Percentiles rank a stretch among this genome's conserved stretches.
These are phyloP conservation scores for Corymbia maculata DNA, from an alignment of 345 rosid genomes.

Conservation along the genomic window DNA sequence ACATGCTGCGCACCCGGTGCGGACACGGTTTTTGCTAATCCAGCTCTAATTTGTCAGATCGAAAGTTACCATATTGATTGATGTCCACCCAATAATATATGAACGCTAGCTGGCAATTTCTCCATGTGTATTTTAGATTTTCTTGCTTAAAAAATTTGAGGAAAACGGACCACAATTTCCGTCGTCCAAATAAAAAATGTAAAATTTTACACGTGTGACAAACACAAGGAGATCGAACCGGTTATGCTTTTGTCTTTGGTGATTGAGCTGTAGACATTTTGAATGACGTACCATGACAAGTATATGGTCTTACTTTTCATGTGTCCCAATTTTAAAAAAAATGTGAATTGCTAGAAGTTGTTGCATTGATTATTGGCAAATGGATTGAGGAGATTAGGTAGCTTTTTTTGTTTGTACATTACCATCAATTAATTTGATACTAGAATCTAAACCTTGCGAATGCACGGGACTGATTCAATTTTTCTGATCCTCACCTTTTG, in stretches of 20 bases:
- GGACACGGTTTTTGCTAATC: neutral
- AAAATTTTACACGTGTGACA: neutral
- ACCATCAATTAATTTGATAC: rapidly evolving
- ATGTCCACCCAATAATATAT: neutral
- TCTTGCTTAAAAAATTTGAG: neutral
- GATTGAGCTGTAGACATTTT: neutral
- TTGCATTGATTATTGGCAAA: neutral
- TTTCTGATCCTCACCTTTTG: neutral
- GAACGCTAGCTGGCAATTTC: neutral
- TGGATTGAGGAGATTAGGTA: neutral
- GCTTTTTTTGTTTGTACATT: neutral
- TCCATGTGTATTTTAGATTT: neutral
- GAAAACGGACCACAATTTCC: neutral
- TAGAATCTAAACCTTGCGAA: neutral
- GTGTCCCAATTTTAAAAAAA: neutral
- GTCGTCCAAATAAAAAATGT: neutral
- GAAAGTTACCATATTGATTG: neutral
- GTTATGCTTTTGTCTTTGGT: neutral
- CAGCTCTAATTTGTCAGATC: neutral
- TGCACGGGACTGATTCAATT: neutral
- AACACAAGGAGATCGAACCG: neutral
- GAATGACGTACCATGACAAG: neutral
- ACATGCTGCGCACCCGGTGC: too few relatives aligned
- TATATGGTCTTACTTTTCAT: neutral
- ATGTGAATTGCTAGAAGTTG: neutral